A percentile compares a stretch with the other conserved stretches of the same genome.
Evolutionary conservation across 345 rosid genomes (phyloP).

Genomic region (Noccaea bulbosa): DNA sequence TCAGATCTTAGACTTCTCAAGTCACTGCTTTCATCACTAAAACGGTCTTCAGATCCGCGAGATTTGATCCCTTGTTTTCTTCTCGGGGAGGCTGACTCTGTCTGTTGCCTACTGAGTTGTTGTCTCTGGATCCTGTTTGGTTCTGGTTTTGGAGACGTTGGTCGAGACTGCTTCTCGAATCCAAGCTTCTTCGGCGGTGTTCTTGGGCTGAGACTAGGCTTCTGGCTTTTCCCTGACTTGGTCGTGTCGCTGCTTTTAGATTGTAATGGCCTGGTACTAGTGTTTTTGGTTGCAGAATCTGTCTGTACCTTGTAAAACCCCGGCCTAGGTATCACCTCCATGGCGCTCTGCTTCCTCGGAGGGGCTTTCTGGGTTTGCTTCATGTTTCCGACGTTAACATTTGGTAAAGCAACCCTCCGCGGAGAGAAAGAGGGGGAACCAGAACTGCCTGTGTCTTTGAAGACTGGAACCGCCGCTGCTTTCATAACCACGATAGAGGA

Average conservation of each 20-base stretch:
- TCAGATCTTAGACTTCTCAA: conserved; percentile 64
- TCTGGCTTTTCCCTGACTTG: conserved; percentile 51
- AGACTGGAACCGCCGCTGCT: conserved; percentile 48
- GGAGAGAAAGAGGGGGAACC: conserved; percentile 40
- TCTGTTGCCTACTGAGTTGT: conserved; percentile 52
- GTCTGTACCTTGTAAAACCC: conserved; percentile 44
- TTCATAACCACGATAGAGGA: conserved; percentile 57
- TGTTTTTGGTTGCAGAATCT: conserved; percentile 47
- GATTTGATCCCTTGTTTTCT: conserved; percentile 48
- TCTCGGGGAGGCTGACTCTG: conserved; percentile 52
- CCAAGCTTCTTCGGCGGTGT: conserved; percentile 58
- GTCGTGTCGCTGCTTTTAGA: conserved; percentile 39
- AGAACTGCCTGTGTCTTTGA: conserved; percentile 42
- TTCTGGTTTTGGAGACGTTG: conserved; percentile 50
- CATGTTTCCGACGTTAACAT: conserved; percentile 44
- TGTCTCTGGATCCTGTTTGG: conserved; percentile 52
- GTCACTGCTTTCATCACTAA: conserved; percentile 53
- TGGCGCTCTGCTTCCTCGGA: conserved; percentile 48
- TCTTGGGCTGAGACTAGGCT: conserved; percentile 51
- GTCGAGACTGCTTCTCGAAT: conserved; percentile 52
- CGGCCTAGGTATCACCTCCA: conserved; percentile 54
- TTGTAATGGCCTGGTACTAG: conserved; percentile 36
- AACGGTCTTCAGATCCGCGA: conserved; percentile 49
- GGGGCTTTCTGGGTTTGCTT: conserved; percentile 48
- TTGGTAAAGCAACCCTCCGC: conserved; percentile 43